phyloP scores from a whole-genome alignment of 441 rosid species.

The Isatis lusitanica region DNA sequence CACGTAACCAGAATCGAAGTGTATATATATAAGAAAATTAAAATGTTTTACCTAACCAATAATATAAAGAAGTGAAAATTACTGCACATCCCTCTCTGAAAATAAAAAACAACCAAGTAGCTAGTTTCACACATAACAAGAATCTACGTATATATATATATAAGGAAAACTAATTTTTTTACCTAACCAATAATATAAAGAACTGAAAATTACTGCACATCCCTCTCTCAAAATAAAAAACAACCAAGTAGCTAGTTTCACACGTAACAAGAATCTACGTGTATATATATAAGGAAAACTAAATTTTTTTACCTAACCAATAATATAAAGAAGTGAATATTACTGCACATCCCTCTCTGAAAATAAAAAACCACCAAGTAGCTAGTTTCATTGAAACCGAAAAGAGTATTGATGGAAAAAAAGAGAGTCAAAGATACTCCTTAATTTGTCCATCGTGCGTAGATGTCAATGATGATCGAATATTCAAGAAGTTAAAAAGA shows the following conservation, averaged over 20 bases:
- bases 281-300: too few species aligned
- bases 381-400: slow-evolving; percentile 1
- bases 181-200: not conserved
- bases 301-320: too few species aligned
- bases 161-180: too few species aligned
- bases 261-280: too few species aligned
- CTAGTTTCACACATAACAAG: not conserved
- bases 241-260: not conserved
- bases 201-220: not conserved
- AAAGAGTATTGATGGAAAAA: slow-evolving; percentile 9
- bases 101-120: not conserved
- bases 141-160: too few species aligned
- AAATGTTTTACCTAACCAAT: not conserved
- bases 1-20: not conserved
- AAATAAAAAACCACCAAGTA: not conserved
- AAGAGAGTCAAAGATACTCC: slow-evolving; percentile 29
- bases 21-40: too few species aligned
- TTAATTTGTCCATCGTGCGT: slow-evolving; percentile 30
- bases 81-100: not conserved
- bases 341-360: not conserved
- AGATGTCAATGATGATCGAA: slow-evolving; percentile 34
- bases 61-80: not conserved
- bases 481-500: not conserved
- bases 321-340: not conserved
- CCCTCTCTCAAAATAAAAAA: not conserved